Base-by-base conservation (phyloP, 345 rosid genomes). In the sweet orange (Citrus sinensis) region DNA sequence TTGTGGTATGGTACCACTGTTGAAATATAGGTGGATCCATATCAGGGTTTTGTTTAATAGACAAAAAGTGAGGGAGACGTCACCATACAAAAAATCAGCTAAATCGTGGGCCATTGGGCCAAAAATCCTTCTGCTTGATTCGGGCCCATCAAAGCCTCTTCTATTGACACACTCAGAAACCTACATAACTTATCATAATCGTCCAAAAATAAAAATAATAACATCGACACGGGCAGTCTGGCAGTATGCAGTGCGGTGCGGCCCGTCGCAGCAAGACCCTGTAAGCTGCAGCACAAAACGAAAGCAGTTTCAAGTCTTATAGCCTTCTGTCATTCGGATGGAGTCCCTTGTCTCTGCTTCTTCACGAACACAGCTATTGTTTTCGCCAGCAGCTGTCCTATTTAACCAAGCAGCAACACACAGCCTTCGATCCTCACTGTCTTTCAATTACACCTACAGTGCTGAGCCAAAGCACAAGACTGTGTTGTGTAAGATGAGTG, bases 401-500 rank as follows among this genome's bases (percentile, higher is more conserved):
- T 79, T 78, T 7, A 78, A 66, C 64, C 68, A 66, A 4, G 62
- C 75, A 2, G 62, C 78, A 69, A 14, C 34, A 0, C 40, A 35
- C 8, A 46, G 66, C 7, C 58, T 30, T 22, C 74, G 71, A 42
- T 29, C 79, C 74, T 34, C 81, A n/a, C 63, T 82, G 4, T 72
- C 73, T 62, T 35, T 81, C 4, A 76, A 59, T 20, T 71, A 61
- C 5, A 73, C 54, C 11, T 71, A 61, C 32, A 71, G 81, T 74
- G 71, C 66, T 72, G 82, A 83, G 79, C 67, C 87, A 17, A 83
- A 81, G 78, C 74, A 76, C 6, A 82, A 79, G 40, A 77, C 83
- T 64, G 56, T 86, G 74, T 81, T 49, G 72, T 79, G 92, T 30
- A 79, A 84, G 81, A 87, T 86, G 88, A 83, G 78, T 71, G 81